A percentile compares a stretch with the other conserved stretches of the same genome.
phyloP scores from a whole-genome alignment of 176 grass and related monocot species.

The Hordeum marinum region DNA sequence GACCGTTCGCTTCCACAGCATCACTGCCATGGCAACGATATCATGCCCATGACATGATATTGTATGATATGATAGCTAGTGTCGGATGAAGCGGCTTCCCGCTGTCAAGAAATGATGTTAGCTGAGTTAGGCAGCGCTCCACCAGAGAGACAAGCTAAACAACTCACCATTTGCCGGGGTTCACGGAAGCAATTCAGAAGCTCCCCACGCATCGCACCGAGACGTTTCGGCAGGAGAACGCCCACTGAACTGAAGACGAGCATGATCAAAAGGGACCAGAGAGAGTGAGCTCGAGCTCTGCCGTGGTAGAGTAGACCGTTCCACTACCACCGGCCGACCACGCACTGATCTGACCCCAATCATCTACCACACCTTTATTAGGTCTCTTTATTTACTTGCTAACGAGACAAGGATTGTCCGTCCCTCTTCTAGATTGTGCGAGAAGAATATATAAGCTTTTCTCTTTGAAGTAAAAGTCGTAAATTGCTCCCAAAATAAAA shows the following conservation, averaged over 20 bases:
- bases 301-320: constrained; percentile 22
- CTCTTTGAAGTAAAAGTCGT: neutral
- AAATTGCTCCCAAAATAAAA: neutral
- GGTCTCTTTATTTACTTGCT: neutral
- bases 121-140: constrained; percentile 9
- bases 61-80: neutral
- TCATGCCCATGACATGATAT: too few relatives aligned
- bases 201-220: constrained; percentile 24
- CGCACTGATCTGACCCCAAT: neutral
- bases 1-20: neutral
- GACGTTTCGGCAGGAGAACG: neutral
- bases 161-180: neutral
- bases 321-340: constrained; percentile 15
- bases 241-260: neutral
- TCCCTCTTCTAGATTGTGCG: neutral
- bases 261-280: neutral
- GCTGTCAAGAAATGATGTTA: neutral
- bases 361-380: neutral
- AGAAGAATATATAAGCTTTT: neutral
- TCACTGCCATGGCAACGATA: neutral
- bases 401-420: neutral
- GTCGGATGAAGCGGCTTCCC: neutral
- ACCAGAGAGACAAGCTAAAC: neutral
- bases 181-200: neutral
- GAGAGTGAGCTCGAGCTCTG: neutral